Evolutionary conservation across 2,329 filamentous ascomycete genomes (phyloP), one percentile per base, ranked within the genome.

Genomic region (Cytospora mali): DNA sequence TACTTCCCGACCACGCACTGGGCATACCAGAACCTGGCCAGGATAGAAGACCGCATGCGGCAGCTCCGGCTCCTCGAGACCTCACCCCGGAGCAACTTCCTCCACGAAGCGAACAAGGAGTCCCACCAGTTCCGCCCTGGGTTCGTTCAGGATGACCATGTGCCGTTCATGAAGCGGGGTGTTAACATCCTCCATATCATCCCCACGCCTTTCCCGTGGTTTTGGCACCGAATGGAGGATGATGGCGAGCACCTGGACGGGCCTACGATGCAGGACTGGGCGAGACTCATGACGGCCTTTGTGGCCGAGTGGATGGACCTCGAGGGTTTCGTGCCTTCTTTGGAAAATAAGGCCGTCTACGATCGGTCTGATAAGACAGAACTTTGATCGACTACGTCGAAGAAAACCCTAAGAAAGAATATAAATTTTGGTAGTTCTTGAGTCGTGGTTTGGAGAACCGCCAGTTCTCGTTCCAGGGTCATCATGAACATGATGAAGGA

Each of bases 1-100:
- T 97, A 94, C 77, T 97, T 96, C 74, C 83, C 88, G 64, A 90
- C 89, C 1, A 97, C 94, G 0, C 94, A 98, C 73, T 97, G 94
- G 94, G 93, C 93, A 1, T 98, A 98, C 75, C 81, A 85, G 68
- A 83, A 84, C 64, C 85, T 98, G 80, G 89, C 91, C 1, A 76
- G 78, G 2, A 77, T 96, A 18, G 94, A 98, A 76, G 76, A 80
- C 56, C 88, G 93, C 28, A 81, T 97, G 73, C 87, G 93, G 35
- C 76, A 81, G 11, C 78, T 93, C 1, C 79, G 80, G 1, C 76
- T 89, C 35, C 84, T 94, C 65, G 88, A 91, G 71, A 88, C 89
- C 39, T 64, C 65, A 50, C 67, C 68, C 6, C 53, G 27, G 3
- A 35, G 56, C n/a, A 69, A 66, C 13, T 72, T 73, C 31, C 56